Evolutionary conservation across 768 basidiomycete species (phyloP), one percentile per base, ranked within the genome.

Genomic region (Naematelia aurantialba): DNA sequence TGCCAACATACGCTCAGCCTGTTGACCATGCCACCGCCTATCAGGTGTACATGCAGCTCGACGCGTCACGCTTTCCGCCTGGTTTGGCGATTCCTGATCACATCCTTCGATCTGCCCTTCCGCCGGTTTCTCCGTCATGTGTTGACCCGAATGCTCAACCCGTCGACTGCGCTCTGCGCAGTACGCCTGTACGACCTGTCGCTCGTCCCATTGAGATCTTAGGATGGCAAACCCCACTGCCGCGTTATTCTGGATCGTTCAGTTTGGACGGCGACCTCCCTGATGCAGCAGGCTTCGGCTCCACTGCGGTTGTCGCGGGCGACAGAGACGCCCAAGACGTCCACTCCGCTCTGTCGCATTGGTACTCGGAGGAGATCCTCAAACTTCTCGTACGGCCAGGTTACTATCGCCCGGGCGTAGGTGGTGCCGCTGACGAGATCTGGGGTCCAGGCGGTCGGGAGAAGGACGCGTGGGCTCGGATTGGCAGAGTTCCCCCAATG

Each of bases 301-400:
- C n/a, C n/a, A n/a, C n/a, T n/a, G n/a, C n/a, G n/a, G n/a, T n/a
- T n/a, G n/a, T n/a, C n/a, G n/a, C n/a, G n/a, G n/a, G 45, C 10
- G 34, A 39, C 17, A 8, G 34, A 8, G 8, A 39, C 34, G 34
- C 34, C 8, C 34, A 39, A 8, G 34, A 13, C 27, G 21, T 69
- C 46, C 56, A 56, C 21, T 45, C 60, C 14, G 68, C 66, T 45
- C 56, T 70, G 34, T 54, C 65, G 22, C 30, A 49, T 4, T 72
- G 70, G 70, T 72, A 72, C 42, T 65, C 61, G 56, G 59, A 66
- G 25, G 65, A 65, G 39, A 63, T 72, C 50, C 54, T 64, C 24
- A 31, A 52, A 17, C 22, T 72, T 25, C 58, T 72, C 17, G 51
- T 58, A 27, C 54, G 45, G 26, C 70, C 70, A 13, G 70, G 70